Conservation (phyloP, 2,329 filamentous ascomycete species). For the Nothopassalora personata region DNA sequence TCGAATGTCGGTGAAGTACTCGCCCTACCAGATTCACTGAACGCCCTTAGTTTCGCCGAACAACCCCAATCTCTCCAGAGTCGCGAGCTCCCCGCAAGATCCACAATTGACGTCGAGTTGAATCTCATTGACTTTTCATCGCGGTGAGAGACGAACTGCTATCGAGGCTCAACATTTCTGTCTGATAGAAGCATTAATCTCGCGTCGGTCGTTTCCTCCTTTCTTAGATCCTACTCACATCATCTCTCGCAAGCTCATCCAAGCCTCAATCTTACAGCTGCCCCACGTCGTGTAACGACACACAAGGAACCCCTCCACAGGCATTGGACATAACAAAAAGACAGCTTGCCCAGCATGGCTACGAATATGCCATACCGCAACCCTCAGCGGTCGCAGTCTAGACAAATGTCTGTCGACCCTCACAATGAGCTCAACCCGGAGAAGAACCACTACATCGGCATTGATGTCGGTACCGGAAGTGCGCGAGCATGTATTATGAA, state of each 20-base stretch:
- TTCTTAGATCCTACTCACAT: background rate
- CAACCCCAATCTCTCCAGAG: background rate
- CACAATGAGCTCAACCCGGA: slow-evolving; percentile 54
- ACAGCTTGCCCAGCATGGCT: slow-evolving; percentile 8
- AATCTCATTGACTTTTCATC: background rate
- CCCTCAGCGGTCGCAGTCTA: slow-evolving; percentile 37
- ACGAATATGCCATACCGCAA: slow-evolving; percentile 30
- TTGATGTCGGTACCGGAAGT: slow-evolving; percentile 94
- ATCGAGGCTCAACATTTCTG: background rate
- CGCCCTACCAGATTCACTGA: background rate
- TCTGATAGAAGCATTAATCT: background rate
- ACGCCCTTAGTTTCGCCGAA: background rate
- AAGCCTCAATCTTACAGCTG: background rate
- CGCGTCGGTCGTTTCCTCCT: background rate
- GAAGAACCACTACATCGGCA: slow-evolving; percentile 66
- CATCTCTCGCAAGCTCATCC: background rate
- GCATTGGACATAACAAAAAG: slow-evolving; percentile 3
- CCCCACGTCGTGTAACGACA: background rate
- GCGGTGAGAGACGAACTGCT: background rate
- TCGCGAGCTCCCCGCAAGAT: background rate
- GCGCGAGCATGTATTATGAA: slow-evolving; percentile 96
- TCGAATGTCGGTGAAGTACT: background rate
- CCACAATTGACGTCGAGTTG: background rate
- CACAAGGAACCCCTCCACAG: slow-evolving; percentile 3
- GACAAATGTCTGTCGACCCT: slow-evolving; percentile 46